A percentile compares a stretch with the other conserved stretches of the same genome.
phyloP scores from a whole-genome alignment of 768 basidiomycete genomes.

The Botryobasidium botryosum region DNA sequence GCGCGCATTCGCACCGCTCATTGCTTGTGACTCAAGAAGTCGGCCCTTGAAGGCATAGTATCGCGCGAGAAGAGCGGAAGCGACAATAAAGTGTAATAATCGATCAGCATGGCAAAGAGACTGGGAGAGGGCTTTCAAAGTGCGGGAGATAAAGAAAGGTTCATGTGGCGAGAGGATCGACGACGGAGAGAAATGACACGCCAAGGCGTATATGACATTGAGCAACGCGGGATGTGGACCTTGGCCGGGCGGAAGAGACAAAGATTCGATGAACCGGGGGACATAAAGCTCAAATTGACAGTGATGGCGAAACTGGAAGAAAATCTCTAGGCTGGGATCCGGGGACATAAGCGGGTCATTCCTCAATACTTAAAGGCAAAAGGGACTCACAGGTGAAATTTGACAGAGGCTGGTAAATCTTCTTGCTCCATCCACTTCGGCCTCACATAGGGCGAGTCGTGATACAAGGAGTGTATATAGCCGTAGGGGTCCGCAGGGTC shows the following conservation, averaged over 20 bases:
- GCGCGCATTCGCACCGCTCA: constrained; percentile 54
- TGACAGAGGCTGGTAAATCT: no score
- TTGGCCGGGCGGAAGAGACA: constrained; percentile 14
- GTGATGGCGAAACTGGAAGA: constrained; percentile 7
- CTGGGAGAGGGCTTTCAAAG: background rate
- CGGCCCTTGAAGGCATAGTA: constrained; percentile 2
- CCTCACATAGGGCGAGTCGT: no score
- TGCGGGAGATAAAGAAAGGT: background rate
- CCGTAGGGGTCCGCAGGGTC: no score
- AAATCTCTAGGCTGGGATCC: constrained; percentile 4
- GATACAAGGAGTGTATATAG: no score
- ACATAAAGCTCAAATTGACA: constrained; percentile 8
- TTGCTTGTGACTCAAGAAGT: constrained; percentile 25
- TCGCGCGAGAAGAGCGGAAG: constrained; percentile 4
- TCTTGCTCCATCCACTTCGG: no score
- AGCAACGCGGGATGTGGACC: constrained; percentile 9
- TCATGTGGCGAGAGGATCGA: constrained; percentile 3
- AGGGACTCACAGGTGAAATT: no score
- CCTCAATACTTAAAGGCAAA: no score
- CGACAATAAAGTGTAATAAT: constrained; percentile 5
- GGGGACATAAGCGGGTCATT: no score
- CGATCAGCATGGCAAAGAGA: constrained; percentile 4
- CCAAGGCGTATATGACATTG: constrained; percentile 7
- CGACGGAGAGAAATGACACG: constrained; percentile 18
- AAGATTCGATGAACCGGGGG: constrained; percentile 4